phyloP scores from a whole-genome alignment of 768 basidiomycete genomes.

The Hysterangium stoloniferum region DNA sequence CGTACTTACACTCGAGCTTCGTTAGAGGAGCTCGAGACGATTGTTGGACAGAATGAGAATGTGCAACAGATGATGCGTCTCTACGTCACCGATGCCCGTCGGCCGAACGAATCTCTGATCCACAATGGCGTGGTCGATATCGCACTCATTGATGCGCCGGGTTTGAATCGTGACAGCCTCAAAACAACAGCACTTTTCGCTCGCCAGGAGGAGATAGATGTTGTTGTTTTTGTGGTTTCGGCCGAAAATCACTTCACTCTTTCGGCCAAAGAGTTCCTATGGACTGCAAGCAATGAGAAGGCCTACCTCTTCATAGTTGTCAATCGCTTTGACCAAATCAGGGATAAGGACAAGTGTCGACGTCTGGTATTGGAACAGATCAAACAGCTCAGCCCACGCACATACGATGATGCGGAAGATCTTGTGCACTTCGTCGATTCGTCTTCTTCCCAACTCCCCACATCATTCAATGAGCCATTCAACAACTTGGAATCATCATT shows the following conservation, averaged over 20 bases:
- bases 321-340: constrained; percentile 95
- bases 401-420: constrained; percentile 84
- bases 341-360: constrained; percentile 89
- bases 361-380: constrained; percentile 89
- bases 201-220: constrained; percentile 96
- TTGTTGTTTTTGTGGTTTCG: constrained; percentile 95
- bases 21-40: constrained; percentile 66
- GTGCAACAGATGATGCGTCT: constrained; percentile 75
- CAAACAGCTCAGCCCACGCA: constrained; percentile 84
- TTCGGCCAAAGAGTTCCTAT: constrained; percentile 90
- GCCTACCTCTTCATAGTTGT: constrained; percentile 98
- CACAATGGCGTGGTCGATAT: constrained; percentile 96
- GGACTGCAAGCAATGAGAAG: constrained; percentile 91
- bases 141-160: constrained; percentile 96
- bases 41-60: constrained; percentile 68
- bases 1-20: constrained; percentile 66
- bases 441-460: constrained; percentile 60
- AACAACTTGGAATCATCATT: constrained; percentile 84
- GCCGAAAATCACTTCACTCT: constrained; percentile 98
- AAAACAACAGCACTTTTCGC: constrained; percentile 95
- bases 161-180: constrained; percentile 89
- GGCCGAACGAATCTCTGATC: constrained; percentile 74
- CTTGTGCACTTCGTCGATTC: constrained; percentile 99
- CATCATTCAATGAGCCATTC: constrained; percentile 61
- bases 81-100: constrained; percentile 77